These are phyloP conservation scores for Erythrobasidium hasegawianum DNA, from an alignment of 1,284 basidiomycete genomes.

Conservation along the genomic window DNA sequence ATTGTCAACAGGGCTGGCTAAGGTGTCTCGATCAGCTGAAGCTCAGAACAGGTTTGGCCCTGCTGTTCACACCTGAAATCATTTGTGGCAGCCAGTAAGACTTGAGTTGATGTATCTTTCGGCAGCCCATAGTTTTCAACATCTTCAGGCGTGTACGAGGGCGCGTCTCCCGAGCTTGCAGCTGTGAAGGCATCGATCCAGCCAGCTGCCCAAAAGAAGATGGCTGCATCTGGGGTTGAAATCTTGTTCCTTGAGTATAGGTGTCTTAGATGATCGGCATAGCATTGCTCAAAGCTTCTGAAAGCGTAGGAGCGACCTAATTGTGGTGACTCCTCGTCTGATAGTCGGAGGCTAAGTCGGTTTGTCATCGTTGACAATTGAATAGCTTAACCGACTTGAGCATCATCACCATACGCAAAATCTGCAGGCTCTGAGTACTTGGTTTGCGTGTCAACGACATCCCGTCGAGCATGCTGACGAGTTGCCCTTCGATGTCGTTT, in stretches of 20 bases:
- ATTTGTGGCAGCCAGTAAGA: background rate
- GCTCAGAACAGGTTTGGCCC: too few species aligned
- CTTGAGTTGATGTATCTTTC: background rate
- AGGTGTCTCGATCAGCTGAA: too few species aligned
- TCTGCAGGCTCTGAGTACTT: constrained; percentile 1
- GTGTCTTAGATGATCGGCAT: constrained; percentile 12
- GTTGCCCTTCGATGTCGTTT: too few species aligned
- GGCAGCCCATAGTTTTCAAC: constrained; percentile 10
- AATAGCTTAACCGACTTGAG: constrained; percentile 18
- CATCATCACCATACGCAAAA: constrained; percentile 19
- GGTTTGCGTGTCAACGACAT: too few species aligned
- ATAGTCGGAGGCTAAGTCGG: too few species aligned
- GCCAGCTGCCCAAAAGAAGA: constrained; percentile 3
- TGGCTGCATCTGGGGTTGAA: background rate
- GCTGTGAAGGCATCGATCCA: constrained; percentile 12
- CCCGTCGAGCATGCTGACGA: too few species aligned
- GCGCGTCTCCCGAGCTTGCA: constrained; percentile 22
- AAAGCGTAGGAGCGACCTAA: background rate
- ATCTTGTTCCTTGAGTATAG: background rate
- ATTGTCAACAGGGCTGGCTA: too few species aligned
- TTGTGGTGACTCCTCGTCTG: constrained; percentile 5
- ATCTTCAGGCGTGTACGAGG: constrained; percentile 20
- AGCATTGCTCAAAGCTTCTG: constrained; percentile 15
- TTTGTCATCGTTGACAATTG: too few species aligned
- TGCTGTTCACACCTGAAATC: constrained; percentile 5